Percentiles rank a stretch among this genome's conserved stretches.
Conservation (phyloP, 2,329 filamentous ascomycete genomes). For the Blastomyces parvus region DNA sequence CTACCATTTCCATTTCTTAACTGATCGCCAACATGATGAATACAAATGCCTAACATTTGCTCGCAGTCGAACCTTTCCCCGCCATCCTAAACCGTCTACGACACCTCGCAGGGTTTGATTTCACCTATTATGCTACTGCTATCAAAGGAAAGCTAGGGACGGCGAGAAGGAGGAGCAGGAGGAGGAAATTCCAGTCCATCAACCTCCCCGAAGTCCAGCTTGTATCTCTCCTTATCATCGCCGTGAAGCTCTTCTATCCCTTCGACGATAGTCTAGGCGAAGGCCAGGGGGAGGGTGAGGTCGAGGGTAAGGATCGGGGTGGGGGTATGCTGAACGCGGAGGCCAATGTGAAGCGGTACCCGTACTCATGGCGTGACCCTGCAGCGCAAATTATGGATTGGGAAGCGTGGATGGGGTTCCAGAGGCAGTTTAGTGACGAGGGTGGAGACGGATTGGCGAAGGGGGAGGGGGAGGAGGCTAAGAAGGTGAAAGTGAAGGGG, state of each 20-base stretch:
- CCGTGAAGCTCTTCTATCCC: constrained; percentile 70
- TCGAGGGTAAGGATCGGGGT: neutral
- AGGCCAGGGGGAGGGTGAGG: neutral
- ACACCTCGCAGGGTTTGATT: constrained; percentile 39
- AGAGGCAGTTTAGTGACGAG: constrained; percentile 30
- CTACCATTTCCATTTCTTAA: constrained; percentile 1
- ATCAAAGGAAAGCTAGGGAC: neutral
- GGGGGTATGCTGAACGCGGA: constrained; percentile 22
- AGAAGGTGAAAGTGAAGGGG: constrained; percentile 29
- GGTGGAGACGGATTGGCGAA: constrained; percentile 24
- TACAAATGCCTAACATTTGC: constrained; percentile 12
- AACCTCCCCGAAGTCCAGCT: constrained; percentile 67
- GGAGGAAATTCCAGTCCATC: constrained; percentile 31
- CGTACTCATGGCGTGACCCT: constrained; percentile 45
- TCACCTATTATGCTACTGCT: constrained; percentile 43
- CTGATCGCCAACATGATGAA: neutral
- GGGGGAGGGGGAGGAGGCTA: neutral
- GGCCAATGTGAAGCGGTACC: constrained; percentile 32
- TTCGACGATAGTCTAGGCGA: constrained; percentile 45
- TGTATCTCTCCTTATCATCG: constrained; percentile 60
- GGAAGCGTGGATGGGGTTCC: constrained; percentile 54
- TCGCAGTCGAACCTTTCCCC: constrained; percentile 35
- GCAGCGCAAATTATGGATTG: constrained; percentile 59
- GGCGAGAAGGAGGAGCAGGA: neutral
- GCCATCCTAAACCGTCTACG: constrained; percentile 48